phyloP scores from a whole-genome alignment of 257 asterid species.

The Fraxinus excelsior region DNA sequence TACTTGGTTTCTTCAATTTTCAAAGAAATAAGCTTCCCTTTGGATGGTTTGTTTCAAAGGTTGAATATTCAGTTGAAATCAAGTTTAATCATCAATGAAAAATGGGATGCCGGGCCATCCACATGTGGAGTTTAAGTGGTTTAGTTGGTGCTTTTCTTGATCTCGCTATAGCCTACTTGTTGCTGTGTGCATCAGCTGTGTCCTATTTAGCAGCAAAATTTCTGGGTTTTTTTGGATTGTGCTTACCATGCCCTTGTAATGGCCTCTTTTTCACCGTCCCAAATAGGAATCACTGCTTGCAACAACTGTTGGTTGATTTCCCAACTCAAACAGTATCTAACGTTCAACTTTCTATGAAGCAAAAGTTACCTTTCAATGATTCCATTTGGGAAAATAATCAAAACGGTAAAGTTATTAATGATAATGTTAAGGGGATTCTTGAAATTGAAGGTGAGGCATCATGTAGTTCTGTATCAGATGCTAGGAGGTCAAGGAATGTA shows the following conservation, averaged over 20 bases:
- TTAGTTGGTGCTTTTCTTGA: constrained; percentile 82
- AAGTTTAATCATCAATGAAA: constrained; percentile 27
- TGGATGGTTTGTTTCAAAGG: constrained; percentile 21
- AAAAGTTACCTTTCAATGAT: constrained; percentile 60
- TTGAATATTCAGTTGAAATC: constrained; percentile 27
- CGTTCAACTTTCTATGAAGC: constrained; percentile 57
- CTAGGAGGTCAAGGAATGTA: constrained; percentile 34
- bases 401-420: constrained; percentile 19
- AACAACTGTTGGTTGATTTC: constrained; percentile 56
- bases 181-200: constrained; percentile 69
- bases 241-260: constrained; percentile 80
- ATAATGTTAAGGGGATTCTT: constrained; percentile 43
- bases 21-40: not conserved
- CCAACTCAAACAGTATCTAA: constrained; percentile 61
- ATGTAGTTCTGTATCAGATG: constrained; percentile 57
- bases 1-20: constrained; percentile 2
- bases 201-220: constrained; percentile 63
- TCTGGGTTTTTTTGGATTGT: constrained; percentile 66
- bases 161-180: constrained; percentile 70
- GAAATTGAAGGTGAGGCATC: constrained; percentile 67
- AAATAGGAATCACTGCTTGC: constrained; percentile 44
- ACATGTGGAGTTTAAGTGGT: constrained; percentile 71
- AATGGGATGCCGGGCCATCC: constrained; percentile 67
- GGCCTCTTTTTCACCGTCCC: constrained; percentile 44
- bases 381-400: constrained; percentile 28